A percentile compares a stretch with the other conserved stretches of the same genome.
Evolutionary conservation across 345 rosid species (phyloP).

Genomic region (Dipteronia dyeriana): DNA sequence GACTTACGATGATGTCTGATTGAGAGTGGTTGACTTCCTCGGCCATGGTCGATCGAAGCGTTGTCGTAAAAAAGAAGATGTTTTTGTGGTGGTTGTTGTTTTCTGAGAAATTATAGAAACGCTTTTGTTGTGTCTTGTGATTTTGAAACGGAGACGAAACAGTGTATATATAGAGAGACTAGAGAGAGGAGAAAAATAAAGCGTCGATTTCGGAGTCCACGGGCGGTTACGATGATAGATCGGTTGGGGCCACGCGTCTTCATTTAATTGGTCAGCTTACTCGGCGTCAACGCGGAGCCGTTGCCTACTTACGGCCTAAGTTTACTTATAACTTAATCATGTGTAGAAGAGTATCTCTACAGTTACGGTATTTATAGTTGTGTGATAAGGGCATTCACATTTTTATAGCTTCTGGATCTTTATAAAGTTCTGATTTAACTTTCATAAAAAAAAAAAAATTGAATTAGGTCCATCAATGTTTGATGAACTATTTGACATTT

Average conservation of each 20-base stretch:
- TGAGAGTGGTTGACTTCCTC: background rate
- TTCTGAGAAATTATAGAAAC: background rate
- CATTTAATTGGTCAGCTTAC: background rate
- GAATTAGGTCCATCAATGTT: no score
- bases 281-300: background rate
- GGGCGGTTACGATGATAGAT: background rate
- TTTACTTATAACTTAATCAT: no score
- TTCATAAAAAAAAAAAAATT: no score
- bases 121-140: background rate
- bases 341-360: no score
- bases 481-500: no score
- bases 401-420: no score
- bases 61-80: background rate
- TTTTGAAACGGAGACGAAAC: background rate
- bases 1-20: background rate
- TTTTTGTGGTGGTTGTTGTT: no score
- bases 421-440: no score
- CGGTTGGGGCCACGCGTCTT: background rate
- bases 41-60: background rate
- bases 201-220: background rate
- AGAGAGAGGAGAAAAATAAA: background rate
- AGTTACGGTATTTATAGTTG: no score
- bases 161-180: background rate
- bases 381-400: no score
- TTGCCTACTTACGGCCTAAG: slow-evolving; percentile 15